Percentiles rank a stretch among this genome's conserved stretches.
phyloP scores from a whole-genome alignment of 306 rosid species.

The Leucaena leucocephala region DNA sequence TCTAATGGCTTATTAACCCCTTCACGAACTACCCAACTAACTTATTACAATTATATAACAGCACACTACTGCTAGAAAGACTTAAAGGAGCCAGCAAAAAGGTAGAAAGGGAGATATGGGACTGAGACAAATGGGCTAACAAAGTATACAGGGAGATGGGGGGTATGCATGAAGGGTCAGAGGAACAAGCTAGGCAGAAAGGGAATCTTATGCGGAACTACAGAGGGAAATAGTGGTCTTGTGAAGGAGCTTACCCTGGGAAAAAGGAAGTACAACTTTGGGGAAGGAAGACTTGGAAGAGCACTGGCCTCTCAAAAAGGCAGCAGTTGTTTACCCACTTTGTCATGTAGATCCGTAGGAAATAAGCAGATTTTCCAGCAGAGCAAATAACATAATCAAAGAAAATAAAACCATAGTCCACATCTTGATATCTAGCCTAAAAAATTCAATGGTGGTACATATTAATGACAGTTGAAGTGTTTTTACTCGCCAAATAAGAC shows the following conservation, averaged over 20 bases:
- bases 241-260: not conserved
- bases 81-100: not conserved
- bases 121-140: not conserved
- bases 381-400: not conserved
- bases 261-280: not conserved
- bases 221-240: not conserved
- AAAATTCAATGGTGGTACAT: not conserved
- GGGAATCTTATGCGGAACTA: not conserved
- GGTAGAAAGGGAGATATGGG: not conserved
- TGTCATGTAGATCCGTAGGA: not conserved
- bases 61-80: not conserved
- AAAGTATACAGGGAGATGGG: not conserved
- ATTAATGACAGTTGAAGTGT: not conserved
- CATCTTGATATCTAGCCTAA: not conserved
- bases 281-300: not conserved
- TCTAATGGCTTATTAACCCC: not conserved
- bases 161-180: not conserved
- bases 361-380: not conserved
- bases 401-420: not conserved
- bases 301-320: not conserved
- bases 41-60: not conserved
- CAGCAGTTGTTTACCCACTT: not conserved
- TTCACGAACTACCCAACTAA: not conserved
- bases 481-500: not conserved
- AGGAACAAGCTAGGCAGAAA: not conserved